These are phyloP conservation scores for Pseudomonodictys pantanalensis DNA, from an alignment of 495 filamentous ascomycete species.

Conservation along the genomic window DNA sequence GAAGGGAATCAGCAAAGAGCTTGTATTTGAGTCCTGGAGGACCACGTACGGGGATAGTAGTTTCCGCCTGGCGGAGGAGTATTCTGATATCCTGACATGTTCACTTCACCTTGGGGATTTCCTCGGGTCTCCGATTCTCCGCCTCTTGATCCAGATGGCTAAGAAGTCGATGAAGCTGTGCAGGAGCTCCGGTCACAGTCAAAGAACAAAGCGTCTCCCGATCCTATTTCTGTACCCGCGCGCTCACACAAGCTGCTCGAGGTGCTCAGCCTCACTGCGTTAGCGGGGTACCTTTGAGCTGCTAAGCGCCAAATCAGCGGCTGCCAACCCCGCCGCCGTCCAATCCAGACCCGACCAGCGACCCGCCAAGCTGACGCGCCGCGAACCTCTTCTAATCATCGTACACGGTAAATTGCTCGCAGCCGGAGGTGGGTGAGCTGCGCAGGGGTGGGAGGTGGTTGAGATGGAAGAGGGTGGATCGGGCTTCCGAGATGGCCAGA, in stretches of 20 bases:
- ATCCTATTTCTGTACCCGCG: no score
- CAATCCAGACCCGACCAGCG: background rate
- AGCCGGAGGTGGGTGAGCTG: no score
- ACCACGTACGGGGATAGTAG: conserved; percentile 43
- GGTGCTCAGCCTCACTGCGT: conserved; percentile 30
- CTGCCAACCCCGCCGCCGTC: background rate
- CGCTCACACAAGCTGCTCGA: no score
- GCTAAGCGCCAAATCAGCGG: conserved; percentile 24
- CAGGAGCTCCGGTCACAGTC: background rate
- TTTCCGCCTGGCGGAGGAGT: conserved; percentile 29
- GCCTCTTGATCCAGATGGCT: background rate
- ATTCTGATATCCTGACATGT: conserved; percentile 27
- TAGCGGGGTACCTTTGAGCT: conserved; percentile 26
- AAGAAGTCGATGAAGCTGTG: background rate
- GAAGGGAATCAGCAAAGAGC: conserved; percentile 4
- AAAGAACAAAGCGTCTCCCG: background rate
- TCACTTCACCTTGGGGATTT: background rate
- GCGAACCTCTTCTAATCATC: background rate
- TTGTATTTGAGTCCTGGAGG: background rate
- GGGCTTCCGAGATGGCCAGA: no score
- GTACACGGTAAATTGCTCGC: no score
- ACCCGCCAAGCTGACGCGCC: background rate
- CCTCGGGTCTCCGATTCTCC: background rate
- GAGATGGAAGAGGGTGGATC: no score
- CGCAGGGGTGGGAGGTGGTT: no score